A percentile compares a stretch with the other conserved stretches of the same genome.
phyloP scores from a whole-genome alignment of 805 yeast species.

The Cyberlindnera xishuangbannaensis region DNA sequence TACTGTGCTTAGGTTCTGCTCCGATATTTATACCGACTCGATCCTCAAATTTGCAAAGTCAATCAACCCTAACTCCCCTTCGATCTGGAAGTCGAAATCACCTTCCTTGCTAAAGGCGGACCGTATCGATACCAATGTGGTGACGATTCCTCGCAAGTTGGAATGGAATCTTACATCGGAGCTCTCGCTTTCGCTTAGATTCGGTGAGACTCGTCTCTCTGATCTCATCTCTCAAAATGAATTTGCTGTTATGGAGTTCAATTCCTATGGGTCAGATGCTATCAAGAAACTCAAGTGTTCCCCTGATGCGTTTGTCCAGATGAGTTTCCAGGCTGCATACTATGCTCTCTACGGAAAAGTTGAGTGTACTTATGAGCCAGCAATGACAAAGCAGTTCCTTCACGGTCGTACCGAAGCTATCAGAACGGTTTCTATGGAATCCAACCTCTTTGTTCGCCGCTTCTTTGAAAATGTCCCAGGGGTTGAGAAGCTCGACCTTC shows the following conservation, averaged over 20 bases:
- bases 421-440: slow-evolving; percentile 75
- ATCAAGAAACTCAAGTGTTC: slow-evolving; percentile 83
- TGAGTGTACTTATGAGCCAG: slow-evolving; percentile 93
- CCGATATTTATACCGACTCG: slow-evolving; percentile 88
- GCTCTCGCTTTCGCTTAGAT: slow-evolving; percentile 70
- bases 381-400: slow-evolving; percentile 83
- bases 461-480: slow-evolving; percentile 67
- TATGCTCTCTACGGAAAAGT: slow-evolving; percentile 89
- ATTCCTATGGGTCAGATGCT: slow-evolving; percentile 61
- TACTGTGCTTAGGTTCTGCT: slow-evolving; percentile 80
- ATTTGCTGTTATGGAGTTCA: slow-evolving; percentile 72
- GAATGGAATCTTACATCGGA: slow-evolving; percentile 86
- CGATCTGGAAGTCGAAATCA: slow-evolving; percentile 55
- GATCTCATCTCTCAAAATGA: slow-evolving; percentile 89
- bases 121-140: slow-evolving; percentile 38
- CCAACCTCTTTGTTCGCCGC: slow-evolving; percentile 76
- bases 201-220: slow-evolving; percentile 84
- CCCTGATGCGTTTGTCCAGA: slow-evolving; percentile 92
- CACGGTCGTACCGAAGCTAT: slow-evolving; percentile 95
- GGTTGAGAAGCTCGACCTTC: slow-evolving; percentile 46
- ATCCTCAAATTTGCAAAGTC: slow-evolving; percentile 80
- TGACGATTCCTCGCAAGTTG: slow-evolving; percentile 75
- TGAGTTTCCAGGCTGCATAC: slow-evolving; percentile 90
- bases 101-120: slow-evolving; percentile 42
- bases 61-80: slow-evolving; percentile 66